Evolutionary conservation across 2,329 filamentous ascomycete species (phyloP), one percentile per base, ranked within the genome.

Genomic region (Talaromyces sp.): DNA sequence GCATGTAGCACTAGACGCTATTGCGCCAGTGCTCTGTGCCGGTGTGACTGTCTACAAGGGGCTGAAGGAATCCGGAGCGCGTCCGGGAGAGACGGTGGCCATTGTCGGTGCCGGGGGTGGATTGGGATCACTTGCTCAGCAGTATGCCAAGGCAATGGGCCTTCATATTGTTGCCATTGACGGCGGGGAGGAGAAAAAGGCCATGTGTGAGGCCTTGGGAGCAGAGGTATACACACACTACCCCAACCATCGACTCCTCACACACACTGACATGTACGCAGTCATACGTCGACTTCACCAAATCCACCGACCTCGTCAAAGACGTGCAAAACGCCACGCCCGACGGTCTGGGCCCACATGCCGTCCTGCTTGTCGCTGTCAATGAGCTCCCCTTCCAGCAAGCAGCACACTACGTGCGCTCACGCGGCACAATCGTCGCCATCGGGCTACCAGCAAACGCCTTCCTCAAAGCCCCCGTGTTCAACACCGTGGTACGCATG

Each of bases 331-430:
- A 86, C 54, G 88, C 88, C 30, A 96, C 91, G 1, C 78, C 85
- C 30, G 92, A 93, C 69, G 91, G 91, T 22, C 84, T 91, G 17
- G 93, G 93, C 58, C 92, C 93, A 5, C 90, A 96, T 70, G 93
- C 92, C 44, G 92, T 93, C 64, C 82, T 97, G 67, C 83, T 97
- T 52, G 86, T 97, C 63, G 93, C 93, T 64, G 92, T 91, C 58
- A 85, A 82, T 69, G 93, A 97, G 84, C 91, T 89, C 82, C 93
- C 93, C 59, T 97, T 97, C 87, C 92, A 96, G 80, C 93, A 97
- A 81, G 93, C 93, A 49, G 87, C 91, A 55, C 88, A 84, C 77
- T 96, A 97, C 78, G 88, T 96, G 65, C 90, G 93, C 63, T 85
- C 91, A 60, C 86, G 87, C 63, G 93, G 93, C 63, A 84, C 86